Base-by-base conservation (phyloP, 2,329 filamentous ascomycete species). In the Xylaria sp. region DNA sequence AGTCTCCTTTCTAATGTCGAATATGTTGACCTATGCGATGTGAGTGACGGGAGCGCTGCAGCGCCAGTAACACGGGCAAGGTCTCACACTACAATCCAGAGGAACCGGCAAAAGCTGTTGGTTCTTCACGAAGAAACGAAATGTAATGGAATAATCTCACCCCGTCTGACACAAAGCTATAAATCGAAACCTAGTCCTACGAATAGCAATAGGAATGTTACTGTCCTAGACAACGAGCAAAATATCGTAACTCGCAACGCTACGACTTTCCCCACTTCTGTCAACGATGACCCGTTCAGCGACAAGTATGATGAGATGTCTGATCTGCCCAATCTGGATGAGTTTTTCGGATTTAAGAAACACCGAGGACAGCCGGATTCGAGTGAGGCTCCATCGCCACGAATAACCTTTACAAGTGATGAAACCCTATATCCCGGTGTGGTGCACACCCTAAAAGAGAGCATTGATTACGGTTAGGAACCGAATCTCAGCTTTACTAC, bases 401-500 rank as follows among this genome's bases (percentile, higher is more conserved):
- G 60, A 30, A 50, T 62, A 4, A 50, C 10, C 28, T 25, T 45
- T 25, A 34, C 57, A 1, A 66, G 34, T 12, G 73, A 77, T 34
- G 72, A 76, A 63, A 78, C 76, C 10, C 55, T 78, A 18, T 76
- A 74, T 53, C 75, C 75, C 30, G 75, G 76, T 39, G 65, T 74
- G 50, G 67, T 76, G 20, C 52, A 75, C 5, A 72, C 72, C 3
- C 56, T 76, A 41, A 73, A 72, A 57, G 75, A 77, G 68, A 77
- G 76, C 59, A 72, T 75, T 23, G 72, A 74, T 67, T 71, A 74
- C 67, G 76, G 75, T 63, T 72, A 69, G 70, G 70, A 75, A 45
- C 66, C 75, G 32, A 73, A 76, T 70, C 75, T 77, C 9, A 78
- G 76, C 70, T 77, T 78, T 60, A 77, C 76, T 55, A 77, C 74